phyloP scores from a whole-genome alignment of 2,329 filamentous ascomycete genomes.

The Trichoderma brevicompactum region DNA sequence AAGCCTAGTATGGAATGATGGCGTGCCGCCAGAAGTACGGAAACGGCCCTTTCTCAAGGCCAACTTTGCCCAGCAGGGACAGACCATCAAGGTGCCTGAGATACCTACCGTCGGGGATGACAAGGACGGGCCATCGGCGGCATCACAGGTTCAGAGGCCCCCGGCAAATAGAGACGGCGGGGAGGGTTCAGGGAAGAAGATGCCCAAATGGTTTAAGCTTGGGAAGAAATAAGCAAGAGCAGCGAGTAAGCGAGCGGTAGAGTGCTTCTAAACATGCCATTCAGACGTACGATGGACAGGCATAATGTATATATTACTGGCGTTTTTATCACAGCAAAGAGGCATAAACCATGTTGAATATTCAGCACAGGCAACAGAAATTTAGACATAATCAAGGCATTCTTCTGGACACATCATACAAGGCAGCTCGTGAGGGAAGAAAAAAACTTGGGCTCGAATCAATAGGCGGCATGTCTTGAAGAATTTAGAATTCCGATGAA shows the following conservation, averaged over 20 bases:
- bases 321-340: background rate
- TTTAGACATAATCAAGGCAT: background rate
- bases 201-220: conserved; percentile 74
- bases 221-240: conserved; percentile 64
- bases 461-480: conserved; percentile 9
- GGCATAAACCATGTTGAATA: background rate
- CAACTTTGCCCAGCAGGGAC: conserved; percentile 63
- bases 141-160: conserved; percentile 37
- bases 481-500: conserved; percentile 43
- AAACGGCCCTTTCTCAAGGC: conserved; percentile 62
- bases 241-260: background rate
- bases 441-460: conserved; percentile 16
- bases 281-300: background rate
- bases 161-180: conserved; percentile 46
- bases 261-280: background rate
- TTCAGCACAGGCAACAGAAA: background rate
- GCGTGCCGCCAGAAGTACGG: conserved; percentile 60
- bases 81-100: conserved; percentile 68
- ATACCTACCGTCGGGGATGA: conserved; percentile 50
- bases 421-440: background rate
- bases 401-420: background rate
- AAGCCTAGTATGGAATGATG: conserved; percentile 74
- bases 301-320: conserved; percentile 6
- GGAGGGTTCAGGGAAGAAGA: conserved; percentile 50
- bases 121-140: conserved; percentile 33